Conservation (phyloP, 441 rosid species). For the Syzygium syzygioides region DNA sequence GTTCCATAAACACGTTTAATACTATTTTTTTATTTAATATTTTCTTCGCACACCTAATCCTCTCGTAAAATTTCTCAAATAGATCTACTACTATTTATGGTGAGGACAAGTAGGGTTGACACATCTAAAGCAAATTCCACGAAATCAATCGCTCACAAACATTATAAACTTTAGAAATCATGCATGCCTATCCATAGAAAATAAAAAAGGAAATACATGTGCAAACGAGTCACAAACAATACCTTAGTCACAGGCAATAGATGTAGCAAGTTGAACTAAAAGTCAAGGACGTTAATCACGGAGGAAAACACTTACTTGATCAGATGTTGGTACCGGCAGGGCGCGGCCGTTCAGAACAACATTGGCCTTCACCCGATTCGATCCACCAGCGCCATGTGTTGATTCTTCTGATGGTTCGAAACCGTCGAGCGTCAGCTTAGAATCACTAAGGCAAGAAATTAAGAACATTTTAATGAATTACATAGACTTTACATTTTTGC, state of each 20-base stretch:
- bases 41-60: too few relatives aligned
- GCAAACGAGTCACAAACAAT: not conserved
- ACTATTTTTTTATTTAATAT: too few relatives aligned
- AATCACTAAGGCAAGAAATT: not conserved
- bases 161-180: not conserved
- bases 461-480: not conserved
- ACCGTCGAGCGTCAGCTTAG: not conserved
- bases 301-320: not conserved
- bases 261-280: not conserved
- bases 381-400: not conserved
- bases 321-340: not conserved
- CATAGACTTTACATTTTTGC: not conserved
- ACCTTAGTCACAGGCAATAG: not conserved
- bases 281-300: not conserved
- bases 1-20: too few relatives aligned
- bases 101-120: not conserved
- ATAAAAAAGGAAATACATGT: not conserved
- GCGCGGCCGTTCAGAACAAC: not conserved
- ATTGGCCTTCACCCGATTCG: not conserved
- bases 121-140: not conserved
- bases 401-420: too few relatives aligned
- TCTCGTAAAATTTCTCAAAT: too few relatives aligned
- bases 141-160: not conserved
- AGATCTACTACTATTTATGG: not conserved
- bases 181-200: not conserved